These are phyloP conservation scores for Phytophthora colocasiae DNA, from an alignment of 352 stramenopile species.

Conservation along the genomic window DNA sequence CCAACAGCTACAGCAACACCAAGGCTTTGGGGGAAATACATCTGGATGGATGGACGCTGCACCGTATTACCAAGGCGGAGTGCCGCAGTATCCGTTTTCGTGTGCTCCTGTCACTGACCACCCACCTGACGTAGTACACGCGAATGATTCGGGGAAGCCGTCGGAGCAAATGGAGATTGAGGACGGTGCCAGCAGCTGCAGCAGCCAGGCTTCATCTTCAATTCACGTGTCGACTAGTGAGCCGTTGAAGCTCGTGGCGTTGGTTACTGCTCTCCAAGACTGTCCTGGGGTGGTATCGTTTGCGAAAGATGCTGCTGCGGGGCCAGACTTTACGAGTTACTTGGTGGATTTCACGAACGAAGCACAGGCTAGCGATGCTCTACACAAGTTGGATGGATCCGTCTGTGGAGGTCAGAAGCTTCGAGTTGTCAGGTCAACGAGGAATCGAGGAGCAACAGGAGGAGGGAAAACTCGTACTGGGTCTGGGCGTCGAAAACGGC, in stretches of 20 bases:
- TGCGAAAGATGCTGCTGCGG: slow-evolving; percentile 41
- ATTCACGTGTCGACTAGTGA: slow-evolving; percentile 61
- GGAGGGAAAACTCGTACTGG: slow-evolving; percentile 37
- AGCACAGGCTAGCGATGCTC: slow-evolving; percentile 44
- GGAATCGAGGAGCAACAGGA: slow-evolving; percentile 27
- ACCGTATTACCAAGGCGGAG: slow-evolving; percentile 35
- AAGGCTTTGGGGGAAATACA: slow-evolving; percentile 30
- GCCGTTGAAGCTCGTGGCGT: slow-evolving; percentile 52
- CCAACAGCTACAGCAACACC: slow-evolving; percentile 32
- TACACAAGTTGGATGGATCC: slow-evolving; percentile 55
- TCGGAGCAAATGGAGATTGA: slow-evolving; percentile 37
- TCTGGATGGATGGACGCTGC: slow-evolving; percentile 34
- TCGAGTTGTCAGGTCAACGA: slow-evolving; percentile 39
- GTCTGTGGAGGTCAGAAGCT: slow-evolving; percentile 67
- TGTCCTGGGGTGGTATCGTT: slow-evolving; percentile 65
- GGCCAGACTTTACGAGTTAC: slow-evolving; percentile 42
- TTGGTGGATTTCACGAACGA: slow-evolving; percentile 64
- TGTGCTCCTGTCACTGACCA: slow-evolving; percentile 26
- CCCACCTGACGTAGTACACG: background rate
- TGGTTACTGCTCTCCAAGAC: slow-evolving; percentile 56
- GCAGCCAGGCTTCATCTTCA: slow-evolving; percentile 31
- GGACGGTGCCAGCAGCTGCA: slow-evolving; percentile 34
- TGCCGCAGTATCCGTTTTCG: slow-evolving; percentile 35
- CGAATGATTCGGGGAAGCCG: slow-evolving; percentile 6
- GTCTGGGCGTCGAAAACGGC: slow-evolving; percentile 69